Conservation (phyloP, 2,329 filamentous ascomycete genomes). For the Sporothrix inflata region DNA sequence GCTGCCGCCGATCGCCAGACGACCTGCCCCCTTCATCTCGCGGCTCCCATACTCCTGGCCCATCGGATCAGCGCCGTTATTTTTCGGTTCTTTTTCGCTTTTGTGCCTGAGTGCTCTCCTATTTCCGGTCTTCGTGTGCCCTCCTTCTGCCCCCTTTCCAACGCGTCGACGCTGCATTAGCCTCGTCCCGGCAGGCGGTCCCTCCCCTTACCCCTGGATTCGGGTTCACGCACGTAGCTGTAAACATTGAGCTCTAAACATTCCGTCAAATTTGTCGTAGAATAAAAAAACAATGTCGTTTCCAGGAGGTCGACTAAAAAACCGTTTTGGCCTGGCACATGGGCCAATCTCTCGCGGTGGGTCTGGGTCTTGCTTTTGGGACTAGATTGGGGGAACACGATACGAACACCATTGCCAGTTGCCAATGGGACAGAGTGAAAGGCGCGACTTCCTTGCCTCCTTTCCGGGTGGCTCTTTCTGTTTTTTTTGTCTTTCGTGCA, state of each 20-base stretch:
- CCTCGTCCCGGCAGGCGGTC: constrained; percentile 4
- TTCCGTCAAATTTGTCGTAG: neutral
- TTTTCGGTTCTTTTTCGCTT: neutral
- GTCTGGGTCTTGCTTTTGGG: constrained; percentile 1
- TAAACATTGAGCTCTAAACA: neutral
- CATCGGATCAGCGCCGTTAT: constrained; percentile 25
- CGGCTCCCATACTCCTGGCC: neutral
- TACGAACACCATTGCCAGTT: constrained; percentile 2
- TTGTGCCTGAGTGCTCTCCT: neutral
- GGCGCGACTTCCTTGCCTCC: neutral
- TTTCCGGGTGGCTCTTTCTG: neutral
- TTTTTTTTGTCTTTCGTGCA: neutral
- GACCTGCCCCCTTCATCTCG: constrained; percentile 18
- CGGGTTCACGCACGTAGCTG: constrained; percentile 2
- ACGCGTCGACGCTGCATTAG: constrained; percentile 20
- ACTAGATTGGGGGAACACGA: neutral
- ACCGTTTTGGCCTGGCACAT: constrained; percentile 20
- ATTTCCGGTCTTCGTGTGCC: neutral
- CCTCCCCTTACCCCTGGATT: constrained; percentile 1
- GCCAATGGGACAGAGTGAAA: neutral
- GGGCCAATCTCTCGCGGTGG: constrained; percentile 15
- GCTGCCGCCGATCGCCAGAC: constrained; percentile 6
- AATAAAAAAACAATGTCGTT: neutral
- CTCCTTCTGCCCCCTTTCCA: constrained; percentile 23
- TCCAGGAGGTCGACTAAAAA: neutral